These are phyloP conservation scores for Candida sp. DNA, from an alignment of 1,139 yeast genomes.

Conservation along the genomic window DNA sequence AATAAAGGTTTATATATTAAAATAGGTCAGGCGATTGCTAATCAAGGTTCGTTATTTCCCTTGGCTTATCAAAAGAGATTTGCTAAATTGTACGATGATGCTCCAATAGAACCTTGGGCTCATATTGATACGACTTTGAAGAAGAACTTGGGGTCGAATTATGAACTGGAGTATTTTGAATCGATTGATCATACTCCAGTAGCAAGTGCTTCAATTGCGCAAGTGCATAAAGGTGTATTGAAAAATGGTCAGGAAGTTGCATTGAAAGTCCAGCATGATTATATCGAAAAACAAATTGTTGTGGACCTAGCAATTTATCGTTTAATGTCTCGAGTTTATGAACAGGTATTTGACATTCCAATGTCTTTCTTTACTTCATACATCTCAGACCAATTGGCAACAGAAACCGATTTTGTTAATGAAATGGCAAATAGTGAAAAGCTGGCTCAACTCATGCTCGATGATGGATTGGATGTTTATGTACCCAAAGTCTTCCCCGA, in stretches of 20 bases:
- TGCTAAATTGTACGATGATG: conserved; percentile 60
- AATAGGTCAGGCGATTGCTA: conserved; percentile 72
- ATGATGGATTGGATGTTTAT: conserved; percentile 28
- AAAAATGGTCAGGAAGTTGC: conserved; percentile 58
- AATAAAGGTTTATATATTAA: conserved; percentile 77
- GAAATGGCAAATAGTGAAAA: conserved; percentile 52
- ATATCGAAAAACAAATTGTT: conserved; percentile 52
- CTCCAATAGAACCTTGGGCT: conserved; percentile 66
- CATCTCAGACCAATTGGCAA: conserved; percentile 52
- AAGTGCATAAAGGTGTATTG: conserved; percentile 59
- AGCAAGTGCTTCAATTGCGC: conserved; percentile 76
- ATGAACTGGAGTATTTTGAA: conserved; percentile 42
- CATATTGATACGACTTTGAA: conserved; percentile 44
- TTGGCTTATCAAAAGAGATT: conserved; percentile 55
- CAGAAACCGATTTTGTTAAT: conserved; percentile 59
- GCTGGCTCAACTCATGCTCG: conserved; percentile 16
- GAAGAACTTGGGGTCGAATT: conserved; percentile 43
- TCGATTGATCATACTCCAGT: conserved; percentile 50
- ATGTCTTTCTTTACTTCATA: conserved; percentile 54
- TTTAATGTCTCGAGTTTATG: conserved; percentile 51
- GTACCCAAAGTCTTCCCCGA: conserved; percentile 53
- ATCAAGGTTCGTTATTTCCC: conserved; percentile 69
- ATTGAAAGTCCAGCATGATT: conserved; percentile 65
- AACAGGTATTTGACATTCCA: conserved; percentile 62
- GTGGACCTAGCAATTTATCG: conserved; percentile 61